phyloP scores from a whole-genome alignment of 345 rosid species.

The Angophora floribunda region DNA sequence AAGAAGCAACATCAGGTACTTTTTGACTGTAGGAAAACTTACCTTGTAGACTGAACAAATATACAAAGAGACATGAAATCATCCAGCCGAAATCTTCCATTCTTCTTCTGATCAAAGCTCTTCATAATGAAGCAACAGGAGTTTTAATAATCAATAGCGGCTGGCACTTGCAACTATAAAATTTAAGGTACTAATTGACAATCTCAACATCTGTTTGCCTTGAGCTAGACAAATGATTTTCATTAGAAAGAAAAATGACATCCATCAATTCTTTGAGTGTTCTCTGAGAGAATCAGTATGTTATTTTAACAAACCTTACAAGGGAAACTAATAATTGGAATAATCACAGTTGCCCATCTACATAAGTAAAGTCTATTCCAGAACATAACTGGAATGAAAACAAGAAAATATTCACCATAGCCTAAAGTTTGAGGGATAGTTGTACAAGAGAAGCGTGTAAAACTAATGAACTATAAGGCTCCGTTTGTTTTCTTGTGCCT shows the following conservation, averaged over 20 bases:
- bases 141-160: background rate
- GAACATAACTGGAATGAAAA: background rate
- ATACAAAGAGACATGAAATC: constrained; percentile 66
- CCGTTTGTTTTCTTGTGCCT: background rate
- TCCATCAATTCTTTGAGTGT: background rate
- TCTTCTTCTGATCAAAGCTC: constrained; percentile 63
- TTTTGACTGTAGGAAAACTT: background rate
- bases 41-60: constrained; percentile 65
- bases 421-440: background rate
- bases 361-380: background rate
- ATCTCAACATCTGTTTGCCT: background rate
- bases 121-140: constrained; percentile 1
- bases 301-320: background rate
- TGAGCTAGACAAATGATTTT: background rate
- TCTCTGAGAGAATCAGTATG: background rate
- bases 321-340: background rate
- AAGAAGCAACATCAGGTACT: background rate
- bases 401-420: background rate
- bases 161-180: background rate
- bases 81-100: constrained; percentile 51
- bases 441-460: background rate
- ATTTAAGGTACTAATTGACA: background rate
- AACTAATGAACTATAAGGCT: background rate
- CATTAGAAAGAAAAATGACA: background rate
- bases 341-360: background rate